phyloP scores from a whole-genome alignment of 768 basidiomycete genomes.

The Boletus subcaerulescens region DNA sequence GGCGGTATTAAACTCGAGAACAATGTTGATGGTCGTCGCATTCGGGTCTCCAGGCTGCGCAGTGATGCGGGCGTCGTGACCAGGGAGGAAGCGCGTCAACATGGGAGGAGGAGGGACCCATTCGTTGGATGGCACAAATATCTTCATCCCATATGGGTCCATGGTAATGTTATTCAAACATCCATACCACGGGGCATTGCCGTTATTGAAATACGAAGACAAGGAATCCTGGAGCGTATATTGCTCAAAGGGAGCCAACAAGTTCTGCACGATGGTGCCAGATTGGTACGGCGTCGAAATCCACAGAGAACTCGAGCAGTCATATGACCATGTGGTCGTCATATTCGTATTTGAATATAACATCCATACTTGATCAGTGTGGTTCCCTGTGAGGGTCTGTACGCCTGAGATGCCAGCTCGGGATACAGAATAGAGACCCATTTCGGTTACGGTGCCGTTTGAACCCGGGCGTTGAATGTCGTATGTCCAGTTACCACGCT shows the following conservation, averaged over 20 bases:
- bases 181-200: constrained; percentile 63
- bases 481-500: constrained; percentile 84
- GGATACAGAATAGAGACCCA: constrained; percentile 84
- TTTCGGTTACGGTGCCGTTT: constrained; percentile 73
- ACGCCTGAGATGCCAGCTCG: constrained; percentile 55
- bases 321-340: constrained; percentile 59
- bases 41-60: constrained; percentile 41
- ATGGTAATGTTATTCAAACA: constrained; percentile 68
- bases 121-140: constrained; percentile 60
- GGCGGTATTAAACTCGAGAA: constrained; percentile 71
- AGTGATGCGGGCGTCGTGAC: constrained; percentile 77
- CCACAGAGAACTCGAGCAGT: constrained; percentile 61
- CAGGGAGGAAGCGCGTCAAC: constrained; percentile 77
- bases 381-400: constrained; percentile 62
- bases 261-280: constrained; percentile 62
- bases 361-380: constrained; percentile 74
- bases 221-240: constrained; percentile 66
- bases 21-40: constrained; percentile 57
- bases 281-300: constrained; percentile 76
- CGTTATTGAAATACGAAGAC: constrained; percentile 59
- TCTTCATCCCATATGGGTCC: constrained; percentile 78
- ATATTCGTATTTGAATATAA: constrained; percentile 83
- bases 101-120: constrained; percentile 74
- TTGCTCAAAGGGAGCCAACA: constrained; percentile 82
- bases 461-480: constrained; percentile 80